These are phyloP conservation scores for Metarhizium humberi DNA, from an alignment of 2,329 filamentous ascomycete species.

Conservation along the genomic window DNA sequence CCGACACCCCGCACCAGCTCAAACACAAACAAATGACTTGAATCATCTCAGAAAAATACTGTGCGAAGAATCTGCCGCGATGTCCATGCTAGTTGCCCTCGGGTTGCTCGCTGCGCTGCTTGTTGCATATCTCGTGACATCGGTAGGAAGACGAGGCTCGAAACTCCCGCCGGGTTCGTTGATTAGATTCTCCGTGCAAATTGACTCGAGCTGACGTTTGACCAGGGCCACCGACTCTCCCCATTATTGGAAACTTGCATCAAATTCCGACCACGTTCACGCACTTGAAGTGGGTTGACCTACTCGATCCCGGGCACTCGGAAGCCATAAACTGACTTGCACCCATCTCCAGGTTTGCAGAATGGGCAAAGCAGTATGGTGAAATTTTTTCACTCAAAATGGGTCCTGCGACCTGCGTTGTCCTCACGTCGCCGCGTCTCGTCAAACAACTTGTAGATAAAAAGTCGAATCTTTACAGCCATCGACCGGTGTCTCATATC, in stretches of 20 bases:
- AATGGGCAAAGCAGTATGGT: conserved; percentile 35
- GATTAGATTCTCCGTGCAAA: neutral
- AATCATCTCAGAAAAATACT: neutral
- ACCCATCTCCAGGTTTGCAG: neutral
- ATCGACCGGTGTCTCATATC: conserved; percentile 32
- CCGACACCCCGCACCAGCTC: neutral
- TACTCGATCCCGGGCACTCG: conserved; percentile 19
- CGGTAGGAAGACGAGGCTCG: neutral
- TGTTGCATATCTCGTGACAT: neutral
- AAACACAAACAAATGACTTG: neutral
- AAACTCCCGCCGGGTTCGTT: neutral
- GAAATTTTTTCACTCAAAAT: conserved; percentile 32
- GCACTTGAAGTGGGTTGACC: conserved; percentile 4
- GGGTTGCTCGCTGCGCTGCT: neutral
- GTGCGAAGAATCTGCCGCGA: neutral
- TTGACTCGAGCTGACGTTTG: neutral
- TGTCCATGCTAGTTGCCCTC: neutral
- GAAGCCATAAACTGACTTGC: neutral
- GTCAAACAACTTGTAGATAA: neutral
- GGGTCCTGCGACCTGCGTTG: conserved; percentile 27
- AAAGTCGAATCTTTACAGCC: conserved; percentile 28
- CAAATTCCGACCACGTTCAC: conserved; percentile 7
- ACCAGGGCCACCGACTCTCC: conserved; percentile 28
- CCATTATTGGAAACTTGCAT: conserved; percentile 31
- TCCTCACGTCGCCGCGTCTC: conserved; percentile 17